A percentile compares a stretch with the other conserved stretches of the same genome.
Evolutionary conservation across 352 stramenopile species (phyloP).

Genomic region (Globisporangium cylindrosporum): DNA sequence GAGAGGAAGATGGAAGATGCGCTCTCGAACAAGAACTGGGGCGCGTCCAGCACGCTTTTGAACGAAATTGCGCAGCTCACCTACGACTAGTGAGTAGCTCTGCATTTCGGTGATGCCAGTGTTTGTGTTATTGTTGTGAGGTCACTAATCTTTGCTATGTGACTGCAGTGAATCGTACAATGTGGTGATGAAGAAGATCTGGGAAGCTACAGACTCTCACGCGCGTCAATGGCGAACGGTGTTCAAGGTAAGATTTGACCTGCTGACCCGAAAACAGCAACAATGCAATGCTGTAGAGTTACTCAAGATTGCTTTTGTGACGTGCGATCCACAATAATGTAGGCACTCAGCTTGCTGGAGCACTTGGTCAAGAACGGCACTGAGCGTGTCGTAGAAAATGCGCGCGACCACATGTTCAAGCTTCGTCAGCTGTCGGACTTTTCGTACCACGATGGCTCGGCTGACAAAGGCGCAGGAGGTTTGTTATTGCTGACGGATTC

Average conservation of each 20-base stretch:
- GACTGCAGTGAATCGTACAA: constrained; percentile 79
- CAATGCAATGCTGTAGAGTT: neutral
- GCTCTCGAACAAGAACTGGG: constrained; percentile 99
- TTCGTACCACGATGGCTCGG: constrained; percentile 85
- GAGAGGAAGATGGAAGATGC: constrained; percentile 92
- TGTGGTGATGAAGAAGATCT: constrained; percentile 93
- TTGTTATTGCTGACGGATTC: neutral
- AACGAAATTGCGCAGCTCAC: constrained; percentile 98
- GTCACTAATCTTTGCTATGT: constrained; percentile 6
- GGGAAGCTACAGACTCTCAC: constrained; percentile 90
- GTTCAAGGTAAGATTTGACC: constrained; percentile 87
- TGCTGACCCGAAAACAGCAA: neutral
- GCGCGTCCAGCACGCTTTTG: constrained; percentile 95
- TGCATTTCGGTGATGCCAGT: neutral
- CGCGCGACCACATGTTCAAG: constrained; percentile 93
- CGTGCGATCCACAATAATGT: neutral
- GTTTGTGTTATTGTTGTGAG: neutral
- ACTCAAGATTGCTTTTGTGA: neutral
- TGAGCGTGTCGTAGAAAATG: constrained; percentile 97
- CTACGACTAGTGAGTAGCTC: constrained; percentile 88
- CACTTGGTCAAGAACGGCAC: constrained; percentile 98
- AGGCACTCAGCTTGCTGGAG: constrained; percentile 92
- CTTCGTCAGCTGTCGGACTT: constrained; percentile 85
- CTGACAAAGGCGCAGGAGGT: constrained; percentile 85
- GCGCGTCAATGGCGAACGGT: constrained; percentile 95